Evolutionary conservation across 2,329 filamentous ascomycete species (phyloP).

Genomic region (Aspergillus arachidicola): DNA sequence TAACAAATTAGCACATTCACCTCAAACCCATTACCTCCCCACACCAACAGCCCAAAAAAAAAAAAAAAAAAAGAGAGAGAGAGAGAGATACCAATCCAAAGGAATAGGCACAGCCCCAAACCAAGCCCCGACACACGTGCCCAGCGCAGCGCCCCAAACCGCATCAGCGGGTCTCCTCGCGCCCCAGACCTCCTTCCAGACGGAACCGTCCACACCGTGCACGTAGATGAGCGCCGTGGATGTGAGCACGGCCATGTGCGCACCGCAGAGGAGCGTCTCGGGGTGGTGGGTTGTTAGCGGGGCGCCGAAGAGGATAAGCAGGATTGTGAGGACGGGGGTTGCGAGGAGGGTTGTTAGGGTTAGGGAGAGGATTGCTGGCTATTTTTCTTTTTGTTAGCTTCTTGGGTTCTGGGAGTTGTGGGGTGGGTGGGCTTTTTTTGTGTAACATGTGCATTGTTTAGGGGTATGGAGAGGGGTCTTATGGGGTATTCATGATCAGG

Average conservation of each 20-base stretch:
- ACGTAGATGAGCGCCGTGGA: constrained; percentile 82
- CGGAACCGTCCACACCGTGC: constrained; percentile 72
- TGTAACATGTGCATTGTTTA: neutral
- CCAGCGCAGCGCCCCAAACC: constrained; percentile 79
- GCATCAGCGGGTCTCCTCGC: constrained; percentile 77
- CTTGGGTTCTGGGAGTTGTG: neutral
- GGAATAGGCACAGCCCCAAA: constrained; percentile 93
- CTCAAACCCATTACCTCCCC: neutral
- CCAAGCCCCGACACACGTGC: constrained; percentile 81
- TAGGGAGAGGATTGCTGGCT: constrained; percentile 74
- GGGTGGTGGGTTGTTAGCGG: constrained; percentile 78
- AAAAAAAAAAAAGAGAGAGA: constrained; percentile 2
- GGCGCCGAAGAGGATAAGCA: constrained; percentile 86
- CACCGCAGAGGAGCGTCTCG: constrained; percentile 78
- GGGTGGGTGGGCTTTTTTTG: neutral
- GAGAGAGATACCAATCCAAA: constrained; percentile 71
- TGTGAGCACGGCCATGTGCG: constrained; percentile 78
- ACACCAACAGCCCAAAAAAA: neutral
- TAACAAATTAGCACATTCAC: constrained; percentile 1
- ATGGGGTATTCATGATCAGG: neutral
- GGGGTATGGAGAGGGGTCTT: neutral
- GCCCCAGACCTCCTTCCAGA: constrained; percentile 71
- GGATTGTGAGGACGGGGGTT: constrained; percentile 59
- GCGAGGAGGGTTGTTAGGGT: constrained; percentile 54
- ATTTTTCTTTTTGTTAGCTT: constrained; percentile 7